Conservation (phyloP, 371 early-diverging fungal species). For the Choanephora cucurbitarum region DNA sequence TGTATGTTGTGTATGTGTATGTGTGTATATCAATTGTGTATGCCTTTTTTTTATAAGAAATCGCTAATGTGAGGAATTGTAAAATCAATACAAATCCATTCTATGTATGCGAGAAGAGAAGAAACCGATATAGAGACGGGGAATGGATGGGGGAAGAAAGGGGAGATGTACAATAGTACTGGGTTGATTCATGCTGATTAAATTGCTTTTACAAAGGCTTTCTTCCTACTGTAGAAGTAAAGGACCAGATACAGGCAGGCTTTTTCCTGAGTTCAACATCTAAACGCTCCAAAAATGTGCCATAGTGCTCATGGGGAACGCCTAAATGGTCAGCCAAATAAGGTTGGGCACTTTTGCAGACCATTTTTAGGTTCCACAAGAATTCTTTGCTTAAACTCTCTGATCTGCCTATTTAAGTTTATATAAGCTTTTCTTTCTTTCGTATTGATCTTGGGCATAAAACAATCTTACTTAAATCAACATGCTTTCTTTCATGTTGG, state of each 20-base stretch:
- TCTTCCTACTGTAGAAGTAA: slow-evolving; percentile 18
- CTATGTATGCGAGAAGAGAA: no score
- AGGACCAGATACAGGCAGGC: slow-evolving; percentile 20
- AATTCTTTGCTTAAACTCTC: slow-evolving; percentile 28
- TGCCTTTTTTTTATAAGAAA: no score
- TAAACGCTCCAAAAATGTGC: slow-evolving; percentile 17
- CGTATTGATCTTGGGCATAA: neutral
- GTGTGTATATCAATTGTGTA: no score
- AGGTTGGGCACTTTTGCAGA: slow-evolving; percentile 23
- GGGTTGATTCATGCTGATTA: no score
- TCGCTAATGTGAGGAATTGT: no score
- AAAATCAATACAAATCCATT: no score
- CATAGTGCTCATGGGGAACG: slow-evolving; percentile 19
- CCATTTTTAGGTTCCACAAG: slow-evolving; percentile 20
- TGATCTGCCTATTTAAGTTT: slow-evolving; percentile 8
- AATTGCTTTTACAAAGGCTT: slow-evolving; percentile 16
- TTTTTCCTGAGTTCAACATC: slow-evolving; percentile 13
- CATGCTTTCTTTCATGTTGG: slow-evolving; percentile 14
- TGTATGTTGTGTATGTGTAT: no score
- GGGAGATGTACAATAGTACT: no score
- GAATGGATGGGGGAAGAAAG: neutral
- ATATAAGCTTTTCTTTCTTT: neutral
- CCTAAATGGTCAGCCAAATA: slow-evolving; percentile 18
- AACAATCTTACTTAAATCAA: slow-evolving; percentile 16
- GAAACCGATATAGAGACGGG: no score